These are phyloP conservation scores for Chlorella sp. DNA, from an alignment of 139 green algal genomes.

Conservation along the genomic window DNA sequence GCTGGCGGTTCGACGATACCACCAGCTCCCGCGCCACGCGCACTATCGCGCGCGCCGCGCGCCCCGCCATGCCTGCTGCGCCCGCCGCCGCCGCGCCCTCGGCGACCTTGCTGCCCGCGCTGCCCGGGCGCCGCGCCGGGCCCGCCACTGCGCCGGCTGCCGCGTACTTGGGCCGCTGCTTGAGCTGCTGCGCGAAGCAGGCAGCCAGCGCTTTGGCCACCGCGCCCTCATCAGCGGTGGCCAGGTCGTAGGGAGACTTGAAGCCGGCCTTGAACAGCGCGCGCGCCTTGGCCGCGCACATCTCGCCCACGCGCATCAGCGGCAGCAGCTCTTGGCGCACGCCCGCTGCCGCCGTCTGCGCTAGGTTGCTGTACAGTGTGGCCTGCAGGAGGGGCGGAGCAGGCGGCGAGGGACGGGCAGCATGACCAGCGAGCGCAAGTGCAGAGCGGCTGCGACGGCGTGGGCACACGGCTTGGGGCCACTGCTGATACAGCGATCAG, in stretches of 20 bases:
- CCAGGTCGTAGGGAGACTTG: neutral
- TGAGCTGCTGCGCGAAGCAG: conserved; percentile 8
- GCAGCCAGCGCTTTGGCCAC: conserved; percentile 5
- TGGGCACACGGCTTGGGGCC: too few species aligned
- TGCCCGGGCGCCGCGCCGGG: neutral
- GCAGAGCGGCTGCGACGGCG: too few species aligned
- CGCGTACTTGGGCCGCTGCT: neutral
- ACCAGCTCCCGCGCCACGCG: conserved; percentile 16
- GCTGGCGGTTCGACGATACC: neutral
- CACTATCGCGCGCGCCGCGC: conserved; percentile 16
- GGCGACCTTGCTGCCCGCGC: conserved; percentile 10
- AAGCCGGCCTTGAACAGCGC: conserved; percentile 54
- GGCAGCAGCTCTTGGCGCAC: conserved; percentile 61
- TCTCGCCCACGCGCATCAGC: conserved; percentile 60
- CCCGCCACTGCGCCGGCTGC: conserved; percentile 1
- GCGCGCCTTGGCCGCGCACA: conserved; percentile 46
- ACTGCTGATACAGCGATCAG: too few species aligned
- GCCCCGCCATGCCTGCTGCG: neutral
- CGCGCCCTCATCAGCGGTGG: conserved; percentile 5
- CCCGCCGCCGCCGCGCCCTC: too few species aligned
- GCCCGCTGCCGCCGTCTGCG: conserved; percentile 53
- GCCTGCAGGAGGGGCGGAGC: too few species aligned
- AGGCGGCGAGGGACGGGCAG: too few species aligned
- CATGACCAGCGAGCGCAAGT: too few species aligned
- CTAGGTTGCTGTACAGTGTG: conserved; percentile 16